Evolutionary conservation across 2,329 filamentous ascomycete species (phyloP).

Genomic region (Penicillium brevicompactum): DNA sequence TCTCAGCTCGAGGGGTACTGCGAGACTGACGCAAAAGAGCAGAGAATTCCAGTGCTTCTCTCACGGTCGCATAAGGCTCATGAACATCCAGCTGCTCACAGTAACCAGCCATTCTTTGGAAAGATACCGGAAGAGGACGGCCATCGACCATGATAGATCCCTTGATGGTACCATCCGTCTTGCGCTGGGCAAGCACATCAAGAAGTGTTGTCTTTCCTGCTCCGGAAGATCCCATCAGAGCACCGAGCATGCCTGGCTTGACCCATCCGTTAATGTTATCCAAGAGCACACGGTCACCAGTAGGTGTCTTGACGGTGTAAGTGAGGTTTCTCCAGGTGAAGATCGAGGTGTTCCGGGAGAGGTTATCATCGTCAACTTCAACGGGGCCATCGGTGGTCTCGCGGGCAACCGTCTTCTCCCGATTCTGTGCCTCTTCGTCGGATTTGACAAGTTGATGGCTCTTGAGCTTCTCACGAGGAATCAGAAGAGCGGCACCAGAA

Average conservation of each 20-base stretch:
- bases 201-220: conserved; percentile 75
- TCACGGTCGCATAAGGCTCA: conserved; percentile 63
- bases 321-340: conserved; percentile 75
- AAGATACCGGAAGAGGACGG: conserved; percentile 57
- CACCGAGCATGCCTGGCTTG: conserved; percentile 73
- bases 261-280: conserved; percentile 73
- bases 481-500: conserved; percentile 55
- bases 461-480: conserved; percentile 61
- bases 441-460: conserved; percentile 28
- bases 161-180: conserved; percentile 60
- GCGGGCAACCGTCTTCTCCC: not conserved
- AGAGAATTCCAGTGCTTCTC: conserved; percentile 67
- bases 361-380: conserved; percentile 34
- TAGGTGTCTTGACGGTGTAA: conserved; percentile 65
- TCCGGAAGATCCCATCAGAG: conserved; percentile 75
- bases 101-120: conserved; percentile 67
- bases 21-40: conserved; percentile 62
- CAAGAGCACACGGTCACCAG: conserved; percentile 57
- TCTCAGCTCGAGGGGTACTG: conserved; percentile 55
- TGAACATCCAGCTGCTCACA: conserved; percentile 70
- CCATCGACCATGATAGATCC: conserved; percentile 69
- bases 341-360: conserved; percentile 64
- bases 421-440: conserved; percentile 12
- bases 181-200: conserved; percentile 71
- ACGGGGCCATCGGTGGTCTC: conserved; percentile 12